Evolutionary conservation across 495 filamentous ascomycete species (phyloP).

Genomic region (Monascus purpureus): DNA sequence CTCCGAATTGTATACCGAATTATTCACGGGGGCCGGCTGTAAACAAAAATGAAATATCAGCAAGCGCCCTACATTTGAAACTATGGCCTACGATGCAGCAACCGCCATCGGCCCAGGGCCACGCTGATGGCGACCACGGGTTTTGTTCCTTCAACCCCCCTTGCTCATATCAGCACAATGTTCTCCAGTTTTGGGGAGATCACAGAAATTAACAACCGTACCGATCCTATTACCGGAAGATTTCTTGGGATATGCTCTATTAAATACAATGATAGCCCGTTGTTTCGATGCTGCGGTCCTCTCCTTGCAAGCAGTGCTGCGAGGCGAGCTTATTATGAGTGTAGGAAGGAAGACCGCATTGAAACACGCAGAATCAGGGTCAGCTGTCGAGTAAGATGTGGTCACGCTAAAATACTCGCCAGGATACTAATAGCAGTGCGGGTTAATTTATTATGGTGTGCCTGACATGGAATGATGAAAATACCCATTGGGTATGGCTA

Average conservation of each 20-base stretch:
- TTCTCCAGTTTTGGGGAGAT: conserved; percentile 86
- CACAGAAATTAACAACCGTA: conserved; percentile 73
- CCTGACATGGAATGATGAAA: too few relatives aligned
- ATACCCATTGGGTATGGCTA: too few relatives aligned
- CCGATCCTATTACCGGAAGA: conserved; percentile 82
- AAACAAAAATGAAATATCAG: conserved; percentile 61
- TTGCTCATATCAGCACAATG: conserved; percentile 61
- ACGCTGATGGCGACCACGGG: too few relatives aligned
- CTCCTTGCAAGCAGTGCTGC: conserved; percentile 64
- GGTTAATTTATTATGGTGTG: too few relatives aligned
- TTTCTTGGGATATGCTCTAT: conserved; percentile 89
- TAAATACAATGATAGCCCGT: conserved; percentile 63
- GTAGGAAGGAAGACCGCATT: conserved; percentile 56
- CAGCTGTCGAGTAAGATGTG: too few relatives aligned
- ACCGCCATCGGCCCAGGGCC: conserved; percentile 82
- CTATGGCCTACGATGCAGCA: conserved; percentile 64
- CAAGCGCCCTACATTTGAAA: conserved; percentile 63
- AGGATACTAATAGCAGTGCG: too few relatives aligned
- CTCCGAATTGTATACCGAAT: conserved; percentile 52
- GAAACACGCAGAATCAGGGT: too few relatives aligned
- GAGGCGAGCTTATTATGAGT: conserved; percentile 45
- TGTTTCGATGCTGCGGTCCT: conserved; percentile 32
- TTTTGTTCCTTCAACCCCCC: too few relatives aligned
- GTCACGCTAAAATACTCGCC: too few relatives aligned
- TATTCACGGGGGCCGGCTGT: conserved; percentile 43